Evolutionary conservation across 2,329 filamentous ascomycete genomes (phyloP).

Genomic region (Talaromyces piceae): DNA sequence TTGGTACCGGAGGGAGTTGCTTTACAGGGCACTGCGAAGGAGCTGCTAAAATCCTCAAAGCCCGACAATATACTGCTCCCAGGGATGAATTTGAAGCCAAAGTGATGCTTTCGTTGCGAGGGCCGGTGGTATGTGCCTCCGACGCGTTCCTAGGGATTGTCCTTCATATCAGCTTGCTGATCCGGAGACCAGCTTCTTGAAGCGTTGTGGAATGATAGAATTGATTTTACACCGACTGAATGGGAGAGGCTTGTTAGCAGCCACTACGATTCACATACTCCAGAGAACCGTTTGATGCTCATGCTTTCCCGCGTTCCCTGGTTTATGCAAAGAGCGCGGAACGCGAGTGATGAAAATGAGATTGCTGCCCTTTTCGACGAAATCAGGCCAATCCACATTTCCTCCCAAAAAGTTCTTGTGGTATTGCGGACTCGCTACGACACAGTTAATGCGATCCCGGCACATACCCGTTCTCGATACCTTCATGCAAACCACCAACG

Average conservation of each 20-base stretch:
- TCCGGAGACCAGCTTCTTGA: slow-evolving; percentile 25
- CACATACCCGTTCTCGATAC: slow-evolving; percentile 13
- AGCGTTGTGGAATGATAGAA: slow-evolving; percentile 26
- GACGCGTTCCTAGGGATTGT: background rate
- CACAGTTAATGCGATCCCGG: slow-evolving; percentile 15
- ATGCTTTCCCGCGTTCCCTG: slow-evolving; percentile 23
- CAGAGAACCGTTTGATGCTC: slow-evolving; percentile 26
- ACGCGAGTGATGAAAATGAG: slow-evolving; percentile 5
- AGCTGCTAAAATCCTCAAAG: slow-evolving; percentile 28
- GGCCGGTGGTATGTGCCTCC: slow-evolving; percentile 24
- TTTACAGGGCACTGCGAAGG: slow-evolving; percentile 27
- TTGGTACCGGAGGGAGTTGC: background rate
- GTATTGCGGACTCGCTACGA: slow-evolving; percentile 20
- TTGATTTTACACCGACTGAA: slow-evolving; percentile 24
- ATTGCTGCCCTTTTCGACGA: background rate
- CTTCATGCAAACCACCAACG: slow-evolving; percentile 26
- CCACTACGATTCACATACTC: slow-evolving; percentile 19
- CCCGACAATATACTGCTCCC: slow-evolving; percentile 22
- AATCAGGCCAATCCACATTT: background rate
- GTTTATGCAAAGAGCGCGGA: slow-evolving; percentile 22
- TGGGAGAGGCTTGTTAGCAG: slow-evolving; percentile 28
- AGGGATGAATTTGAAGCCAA: slow-evolving; percentile 28
- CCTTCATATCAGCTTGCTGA: background rate
- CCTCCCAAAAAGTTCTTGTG: slow-evolving; percentile 3
- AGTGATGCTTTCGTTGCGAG: slow-evolving; percentile 27